phyloP scores from a whole-genome alignment of 345 rosid genomes.

The rapeseed (Brassica napus) region Da-Ae NC_063450.1:26425501-26426000 shows the following conservation, averaged over 20 bases:
- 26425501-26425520: background rate
- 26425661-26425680: background rate
- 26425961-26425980: background rate
- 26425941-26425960: background rate
- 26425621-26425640: background rate
- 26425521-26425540: background rate
- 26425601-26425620: conserved; percentile 11
- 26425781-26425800: background rate
- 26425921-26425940: background rate
- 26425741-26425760: background rate
- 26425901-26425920: background rate
- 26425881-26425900: background rate
- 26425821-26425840: background rate
- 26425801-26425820: background rate
- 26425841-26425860: conserved; percentile 14
- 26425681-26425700: background rate
- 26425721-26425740: background rate
- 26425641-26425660: background rate
- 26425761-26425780: background rate
- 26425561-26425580: conserved; percentile 1
- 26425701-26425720: background rate
- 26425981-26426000: background rate
- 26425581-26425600: conserved; percentile 14
- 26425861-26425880: background rate
- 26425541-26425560: background rate